Evolutionary conservation across 495 filamentous ascomycete species (phyloP).

Genomic region (Hyaloscypha bicolor): DNA sequence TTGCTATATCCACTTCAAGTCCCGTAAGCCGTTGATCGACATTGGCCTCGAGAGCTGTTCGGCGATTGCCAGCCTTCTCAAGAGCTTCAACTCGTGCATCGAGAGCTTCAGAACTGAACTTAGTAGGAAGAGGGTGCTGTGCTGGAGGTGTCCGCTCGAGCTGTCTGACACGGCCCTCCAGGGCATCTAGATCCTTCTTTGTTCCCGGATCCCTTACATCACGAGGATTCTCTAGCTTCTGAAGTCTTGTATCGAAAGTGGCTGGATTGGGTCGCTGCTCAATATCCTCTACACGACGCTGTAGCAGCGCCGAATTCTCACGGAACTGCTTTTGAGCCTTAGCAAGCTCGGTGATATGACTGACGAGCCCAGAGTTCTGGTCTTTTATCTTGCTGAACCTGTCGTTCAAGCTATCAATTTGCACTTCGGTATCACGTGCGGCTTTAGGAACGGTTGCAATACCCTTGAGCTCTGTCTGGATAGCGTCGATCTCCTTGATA

Average conservation of each 20-base stretch:
- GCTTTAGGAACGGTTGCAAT: neutral
- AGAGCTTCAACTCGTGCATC: neutral
- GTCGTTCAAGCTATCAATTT: neutral
- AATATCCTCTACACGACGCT: neutral
- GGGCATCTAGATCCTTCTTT: neutral
- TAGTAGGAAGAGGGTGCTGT: too few species aligned
- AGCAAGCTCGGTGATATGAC: neutral
- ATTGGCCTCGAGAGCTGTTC: neutral
- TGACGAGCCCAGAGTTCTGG: neutral
- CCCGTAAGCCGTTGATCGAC: neutral
- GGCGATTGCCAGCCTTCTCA: neutral
- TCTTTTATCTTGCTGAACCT: neutral
- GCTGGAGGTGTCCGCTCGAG: too few species aligned
- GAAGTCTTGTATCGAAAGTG: neutral
- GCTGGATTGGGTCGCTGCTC: neutral
- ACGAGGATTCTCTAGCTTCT: neutral
- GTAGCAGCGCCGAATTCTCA: neutral
- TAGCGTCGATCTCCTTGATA: neutral
- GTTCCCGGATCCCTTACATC: neutral
- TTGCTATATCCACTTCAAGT: neutral
- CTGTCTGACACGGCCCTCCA: neutral
- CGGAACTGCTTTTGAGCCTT: neutral
- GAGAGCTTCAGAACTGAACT: neutral
- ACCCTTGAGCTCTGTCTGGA: neutral
- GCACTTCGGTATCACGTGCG: neutral